phyloP scores from a whole-genome alignment of 495 filamentous ascomycete species.

The Terfezia boudieri region DNA sequence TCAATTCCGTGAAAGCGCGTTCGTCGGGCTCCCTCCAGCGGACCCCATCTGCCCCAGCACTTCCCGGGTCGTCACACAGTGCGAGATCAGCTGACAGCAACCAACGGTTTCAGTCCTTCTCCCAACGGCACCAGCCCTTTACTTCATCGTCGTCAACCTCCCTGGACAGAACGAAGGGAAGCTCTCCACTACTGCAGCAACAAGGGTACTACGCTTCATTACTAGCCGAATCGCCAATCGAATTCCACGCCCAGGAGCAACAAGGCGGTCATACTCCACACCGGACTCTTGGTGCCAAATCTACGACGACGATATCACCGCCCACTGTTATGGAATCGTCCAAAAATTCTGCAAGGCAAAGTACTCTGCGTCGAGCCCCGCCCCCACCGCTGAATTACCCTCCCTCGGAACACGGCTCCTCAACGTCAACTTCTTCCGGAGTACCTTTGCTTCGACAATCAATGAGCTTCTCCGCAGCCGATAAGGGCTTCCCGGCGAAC shows the following conservation, averaged over 20 bases:
- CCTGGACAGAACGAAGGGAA: constrained; percentile 3
- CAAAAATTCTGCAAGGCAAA: constrained; percentile 5
- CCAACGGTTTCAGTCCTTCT: constrained; percentile 19
- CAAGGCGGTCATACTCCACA: not conserved
- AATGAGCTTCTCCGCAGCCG: constrained; percentile 49
- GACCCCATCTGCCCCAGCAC: constrained; percentile 17
- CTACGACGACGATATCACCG: not conserved
- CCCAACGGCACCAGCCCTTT: constrained; percentile 9
- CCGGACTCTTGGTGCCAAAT: not conserved
- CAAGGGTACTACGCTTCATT: not conserved
- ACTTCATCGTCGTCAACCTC: constrained; percentile 18
- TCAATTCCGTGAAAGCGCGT: constrained; percentile 10
- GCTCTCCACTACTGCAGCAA: not conserved
- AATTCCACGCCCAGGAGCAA: not conserved
- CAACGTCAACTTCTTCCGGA: constrained; percentile 20
- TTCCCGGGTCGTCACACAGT: constrained; percentile 17
- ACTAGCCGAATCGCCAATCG: not conserved
- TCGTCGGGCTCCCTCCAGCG: constrained; percentile 17
- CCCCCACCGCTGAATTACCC: constrained; percentile 34
- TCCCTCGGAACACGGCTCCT: constrained; percentile 31
- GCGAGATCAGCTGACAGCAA: constrained; percentile 8
- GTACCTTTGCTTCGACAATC: constrained; percentile 49
- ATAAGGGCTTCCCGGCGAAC: constrained; percentile 30
- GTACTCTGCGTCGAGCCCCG: constrained; percentile 28
- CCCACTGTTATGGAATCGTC: not conserved